A percentile compares a stretch with the other conserved stretches of the same genome.
Evolutionary conservation across 2,329 filamentous ascomycete genomes (phyloP).

Genomic region (Xylariaceae sp.): DNA sequence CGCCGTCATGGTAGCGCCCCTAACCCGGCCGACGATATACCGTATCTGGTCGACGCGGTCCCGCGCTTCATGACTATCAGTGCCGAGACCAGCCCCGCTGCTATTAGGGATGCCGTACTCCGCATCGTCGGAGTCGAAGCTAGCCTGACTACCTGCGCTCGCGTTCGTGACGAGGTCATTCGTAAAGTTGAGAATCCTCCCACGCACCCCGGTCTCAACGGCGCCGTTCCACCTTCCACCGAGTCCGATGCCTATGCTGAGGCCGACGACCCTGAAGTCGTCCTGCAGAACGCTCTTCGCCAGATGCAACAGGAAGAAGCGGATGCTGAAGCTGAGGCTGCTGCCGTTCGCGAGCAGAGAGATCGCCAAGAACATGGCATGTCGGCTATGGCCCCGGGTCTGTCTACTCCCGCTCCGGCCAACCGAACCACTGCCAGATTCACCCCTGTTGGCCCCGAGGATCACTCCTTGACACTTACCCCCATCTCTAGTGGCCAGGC

Average conservation of each 20-base stretch:
- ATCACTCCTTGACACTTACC: constrained; percentile 46
- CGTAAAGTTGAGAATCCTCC: constrained; percentile 39
- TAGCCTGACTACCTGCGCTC: constrained; percentile 48
- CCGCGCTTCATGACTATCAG: constrained; percentile 55
- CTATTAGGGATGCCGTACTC: constrained; percentile 53
- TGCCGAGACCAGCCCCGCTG: constrained; percentile 53
- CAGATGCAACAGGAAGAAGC: constrained; percentile 56
- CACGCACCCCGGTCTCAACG: constrained; percentile 26
- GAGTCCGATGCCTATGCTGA: constrained; percentile 34
- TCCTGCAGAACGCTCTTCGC: constrained; percentile 54
- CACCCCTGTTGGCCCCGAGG: constrained; percentile 31
- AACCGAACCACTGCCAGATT: constrained; percentile 21
- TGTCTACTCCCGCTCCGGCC: constrained; percentile 26
- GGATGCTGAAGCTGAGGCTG: constrained; percentile 53
- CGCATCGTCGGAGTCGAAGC: constrained; percentile 52
- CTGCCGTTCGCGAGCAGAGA: constrained; percentile 48
- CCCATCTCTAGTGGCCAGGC: constrained; percentile 49
- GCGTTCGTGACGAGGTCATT: constrained; percentile 54
- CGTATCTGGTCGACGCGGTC: constrained; percentile 56
- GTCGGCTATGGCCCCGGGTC: constrained; percentile 29
- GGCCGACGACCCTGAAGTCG: constrained; percentile 53
- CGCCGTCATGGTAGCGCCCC: constrained; percentile 46
- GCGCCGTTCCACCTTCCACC: constrained; percentile 21
- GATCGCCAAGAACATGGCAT: constrained; percentile 43
- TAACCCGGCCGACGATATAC: constrained; percentile 51